A percentile compares a stretch with the other conserved stretches of the same genome.
Conservation (phyloP, 1,284 basidiomycete genomes). For the Porodaedalea pini region DNA sequence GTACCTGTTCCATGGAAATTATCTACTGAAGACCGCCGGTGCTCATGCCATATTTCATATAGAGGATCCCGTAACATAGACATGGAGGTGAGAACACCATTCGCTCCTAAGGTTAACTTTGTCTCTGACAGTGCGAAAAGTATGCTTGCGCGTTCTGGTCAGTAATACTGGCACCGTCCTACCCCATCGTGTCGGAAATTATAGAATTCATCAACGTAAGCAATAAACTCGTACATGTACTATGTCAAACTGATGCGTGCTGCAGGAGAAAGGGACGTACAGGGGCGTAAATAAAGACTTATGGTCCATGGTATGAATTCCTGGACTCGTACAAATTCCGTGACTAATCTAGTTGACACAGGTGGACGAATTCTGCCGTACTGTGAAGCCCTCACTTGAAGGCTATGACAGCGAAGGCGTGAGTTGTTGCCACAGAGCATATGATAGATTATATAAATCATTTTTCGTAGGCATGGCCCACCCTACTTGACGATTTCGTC, state of each 20-base stretch:
- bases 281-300: slow-evolving; percentile 77
- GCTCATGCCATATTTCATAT: slow-evolving; percentile 2
- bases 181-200: slow-evolving; percentile 59
- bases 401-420: slow-evolving; percentile 74
- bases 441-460: too few relatives aligned
- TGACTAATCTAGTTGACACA: slow-evolving; percentile 29
- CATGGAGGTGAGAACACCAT: slow-evolving; percentile 56
- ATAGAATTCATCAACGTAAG: slow-evolving; percentile 61
- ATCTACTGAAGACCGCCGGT: not conserved
- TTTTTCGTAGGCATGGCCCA: slow-evolving; percentile 70
- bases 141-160: slow-evolving; percentile 71
- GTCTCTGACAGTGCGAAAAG: slow-evolving; percentile 32
- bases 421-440: slow-evolving; percentile 33
- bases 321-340: slow-evolving; percentile 6
- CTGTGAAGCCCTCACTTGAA: slow-evolving; percentile 53
- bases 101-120: not conserved
- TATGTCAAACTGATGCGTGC: not conserved
- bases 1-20: not conserved
- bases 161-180: slow-evolving; percentile 60
- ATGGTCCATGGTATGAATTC: slow-evolving; percentile 69
- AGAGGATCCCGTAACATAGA: slow-evolving; percentile 72
- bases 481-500: slow-evolving; percentile 71
- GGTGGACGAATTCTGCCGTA: slow-evolving; percentile 71
- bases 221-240: slow-evolving; percentile 13
- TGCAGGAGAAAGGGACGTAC: slow-evolving; percentile 58